Evolutionary conservation across 148 eudicot species (phyloP).

Genomic region (Chenopodium suecicum): DNA sequence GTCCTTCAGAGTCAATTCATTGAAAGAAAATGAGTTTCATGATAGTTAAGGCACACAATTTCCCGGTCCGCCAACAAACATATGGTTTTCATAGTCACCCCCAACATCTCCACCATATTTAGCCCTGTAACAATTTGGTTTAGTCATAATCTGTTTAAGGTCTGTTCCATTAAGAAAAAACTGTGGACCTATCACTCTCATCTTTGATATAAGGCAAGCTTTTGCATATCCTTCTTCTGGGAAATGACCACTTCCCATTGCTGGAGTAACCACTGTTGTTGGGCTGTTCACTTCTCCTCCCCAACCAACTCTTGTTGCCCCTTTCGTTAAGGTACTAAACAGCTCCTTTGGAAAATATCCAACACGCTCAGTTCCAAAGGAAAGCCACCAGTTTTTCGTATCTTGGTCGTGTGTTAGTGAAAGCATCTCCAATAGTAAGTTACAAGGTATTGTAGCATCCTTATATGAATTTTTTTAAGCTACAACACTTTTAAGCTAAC

Average conservation of each 20-base stretch:
- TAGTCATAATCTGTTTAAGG: not conserved
- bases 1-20: not conserved
- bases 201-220: not conserved
- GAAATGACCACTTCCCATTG: slow-evolving; percentile 27
- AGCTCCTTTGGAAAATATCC: slow-evolving; percentile 27
- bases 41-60: not conserved
- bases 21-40: not conserved
- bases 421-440: no score
- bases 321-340: not conserved
- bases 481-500: no score
- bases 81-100: not conserved
- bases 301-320: slow-evolving; percentile 24
- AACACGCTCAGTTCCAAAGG: not conserved
- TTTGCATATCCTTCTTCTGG: slow-evolving; percentile 5
- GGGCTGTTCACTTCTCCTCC: slow-evolving; percentile 26
- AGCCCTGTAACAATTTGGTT: slow-evolving; percentile 10
- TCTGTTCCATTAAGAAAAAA: not conserved
- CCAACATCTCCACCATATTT: not conserved
- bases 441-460: no score
- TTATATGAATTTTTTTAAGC: no score
- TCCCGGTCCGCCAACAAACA: slow-evolving; percentile 17
- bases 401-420: slow-evolving; percentile 8
- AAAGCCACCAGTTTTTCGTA: slow-evolving; percentile 25
- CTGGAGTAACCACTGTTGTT: not conserved
- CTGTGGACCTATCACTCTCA: not conserved